These are phyloP conservation scores for Termitomyces sp. DNA, from an alignment of 768 basidiomycete genomes.

Conservation along the genomic window DNA sequence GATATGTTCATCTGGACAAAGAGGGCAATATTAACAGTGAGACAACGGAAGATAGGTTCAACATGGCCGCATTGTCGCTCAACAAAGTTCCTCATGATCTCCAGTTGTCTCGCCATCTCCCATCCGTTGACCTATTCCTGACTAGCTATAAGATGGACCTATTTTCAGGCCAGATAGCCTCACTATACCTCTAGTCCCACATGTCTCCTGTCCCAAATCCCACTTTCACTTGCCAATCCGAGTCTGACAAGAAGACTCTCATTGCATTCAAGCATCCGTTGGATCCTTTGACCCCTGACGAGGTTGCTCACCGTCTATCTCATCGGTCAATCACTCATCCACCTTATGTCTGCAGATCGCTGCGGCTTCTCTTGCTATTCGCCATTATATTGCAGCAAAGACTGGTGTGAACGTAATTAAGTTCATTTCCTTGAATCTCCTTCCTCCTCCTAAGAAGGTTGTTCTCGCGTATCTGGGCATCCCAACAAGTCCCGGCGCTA, in stretches of 20 bases:
- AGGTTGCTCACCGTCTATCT: constrained; percentile 27
- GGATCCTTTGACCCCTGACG: constrained; percentile 60
- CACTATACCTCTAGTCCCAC: constrained; percentile 9
- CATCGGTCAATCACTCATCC: background rate
- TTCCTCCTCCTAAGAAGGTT: constrained; percentile 69
- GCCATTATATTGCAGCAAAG: constrained; percentile 44
- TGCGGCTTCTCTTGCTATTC: constrained; percentile 55
- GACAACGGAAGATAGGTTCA: background rate
- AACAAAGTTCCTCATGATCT: background rate
- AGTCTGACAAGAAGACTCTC: constrained; percentile 12
- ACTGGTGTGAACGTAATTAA: constrained; percentile 65
- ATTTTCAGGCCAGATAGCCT: constrained; percentile 11
- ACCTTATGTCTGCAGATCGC: constrained; percentile 43
- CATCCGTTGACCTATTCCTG: background rate
- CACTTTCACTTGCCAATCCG: constrained; percentile 15
- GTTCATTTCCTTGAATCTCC: constrained; percentile 62
- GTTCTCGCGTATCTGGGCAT: constrained; percentile 81
- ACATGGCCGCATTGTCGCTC: background rate
- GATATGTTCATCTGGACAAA: background rate
- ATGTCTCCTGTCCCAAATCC: constrained; percentile 16
- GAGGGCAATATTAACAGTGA: background rate
- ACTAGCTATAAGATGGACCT: background rate
- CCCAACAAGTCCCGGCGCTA: constrained; percentile 53
- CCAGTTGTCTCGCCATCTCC: background rate
- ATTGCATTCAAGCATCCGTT: constrained; percentile 46